A percentile compares a stretch with the other conserved stretches of the same genome.
phyloP scores from a whole-genome alignment of 2,329 filamentous ascomycete species.

The Colletotrichum sp. region DNA sequence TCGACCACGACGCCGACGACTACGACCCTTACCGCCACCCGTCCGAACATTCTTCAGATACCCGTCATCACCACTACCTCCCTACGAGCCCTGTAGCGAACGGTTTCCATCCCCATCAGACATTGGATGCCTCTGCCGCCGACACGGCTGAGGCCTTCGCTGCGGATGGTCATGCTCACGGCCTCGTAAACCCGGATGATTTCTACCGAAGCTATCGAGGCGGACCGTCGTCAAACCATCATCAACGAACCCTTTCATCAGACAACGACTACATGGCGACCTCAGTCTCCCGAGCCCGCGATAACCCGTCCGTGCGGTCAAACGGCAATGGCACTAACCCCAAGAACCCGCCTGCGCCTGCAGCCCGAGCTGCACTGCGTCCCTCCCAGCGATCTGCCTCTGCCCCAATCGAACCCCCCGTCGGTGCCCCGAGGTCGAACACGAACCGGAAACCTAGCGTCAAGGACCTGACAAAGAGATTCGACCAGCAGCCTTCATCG shows the following conservation, averaged over 20 bases:
- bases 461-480: conserved; percentile 80
- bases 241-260: conserved; percentile 22
- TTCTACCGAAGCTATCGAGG: conserved; percentile 58
- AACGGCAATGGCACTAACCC: conserved; percentile 56
- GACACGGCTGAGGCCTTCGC: conserved; percentile 28
- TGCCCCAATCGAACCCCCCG: conserved; percentile 56
- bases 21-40: conserved; percentile 28
- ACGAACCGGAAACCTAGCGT: conserved; percentile 67
- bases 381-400: conserved; percentile 59
- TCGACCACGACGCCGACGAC: conserved; percentile 27
- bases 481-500: conserved; percentile 65
- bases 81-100: conserved; percentile 24
- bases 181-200: conserved; percentile 56
- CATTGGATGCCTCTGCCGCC: conserved; percentile 19
- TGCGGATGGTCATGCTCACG: conserved; percentile 40
- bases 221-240: conserved; percentile 37
- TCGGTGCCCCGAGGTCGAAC: conserved; percentile 31
- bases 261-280: conserved; percentile 42
- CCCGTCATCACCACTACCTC: conserved; percentile 26
- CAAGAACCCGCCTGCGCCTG: conserved; percentile 49
- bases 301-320: conserved; percentile 50
- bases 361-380: conserved; percentile 44
- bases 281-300: conserved; percentile 38
- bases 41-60: conserved; percentile 17
- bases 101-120: conserved; percentile 16